Evolutionary conservation across 495 filamentous ascomycete species (phyloP).

Genomic region (Glutinoglossum americanum): DNA sequence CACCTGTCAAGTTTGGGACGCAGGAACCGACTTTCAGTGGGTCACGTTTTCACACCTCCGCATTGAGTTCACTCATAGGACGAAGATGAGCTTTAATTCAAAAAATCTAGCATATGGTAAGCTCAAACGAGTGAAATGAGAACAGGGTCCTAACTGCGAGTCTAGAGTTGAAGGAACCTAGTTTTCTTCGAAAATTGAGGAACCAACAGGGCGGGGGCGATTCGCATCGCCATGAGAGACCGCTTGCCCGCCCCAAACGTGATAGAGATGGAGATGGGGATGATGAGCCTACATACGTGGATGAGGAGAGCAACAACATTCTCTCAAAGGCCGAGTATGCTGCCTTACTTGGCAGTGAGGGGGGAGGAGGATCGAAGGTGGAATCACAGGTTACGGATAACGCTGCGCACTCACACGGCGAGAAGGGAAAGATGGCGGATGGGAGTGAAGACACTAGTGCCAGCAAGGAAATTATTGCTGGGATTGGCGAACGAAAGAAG

Average conservation of each 20-base stretch:
- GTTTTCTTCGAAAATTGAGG: constrained; percentile 25
- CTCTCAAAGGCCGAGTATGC: constrained; percentile 28
- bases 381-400: constrained; percentile 9
- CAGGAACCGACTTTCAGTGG: too few relatives aligned
- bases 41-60: not conserved
- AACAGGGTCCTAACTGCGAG: not conserved
- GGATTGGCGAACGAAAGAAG: constrained; percentile 5
- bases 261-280: constrained; percentile 21
- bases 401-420: not conserved
- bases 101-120: constrained; percentile 28
- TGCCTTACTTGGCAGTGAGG: constrained; percentile 14
- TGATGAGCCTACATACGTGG: constrained; percentile 27
- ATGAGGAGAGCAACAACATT: constrained; percentile 26
- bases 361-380: constrained; percentile 2
- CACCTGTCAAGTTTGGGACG: too few relatives aligned
- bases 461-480: not conserved
- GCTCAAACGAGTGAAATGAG: not conserved
- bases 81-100: constrained; percentile 23
- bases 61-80: not conserved
- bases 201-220: constrained; percentile 19
- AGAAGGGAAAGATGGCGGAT: not conserved
- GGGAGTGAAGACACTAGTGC: not conserved
- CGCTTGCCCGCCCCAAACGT: constrained; percentile 17
- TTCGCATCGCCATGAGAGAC: constrained; percentile 21
- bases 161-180: constrained; percentile 25